Percentiles rank a stretch among this genome's conserved stretches.
Evolutionary conservation across 2,329 filamentous ascomycete genomes (phyloP).

Genomic region (Aspergillus sclerotialis): DNA sequence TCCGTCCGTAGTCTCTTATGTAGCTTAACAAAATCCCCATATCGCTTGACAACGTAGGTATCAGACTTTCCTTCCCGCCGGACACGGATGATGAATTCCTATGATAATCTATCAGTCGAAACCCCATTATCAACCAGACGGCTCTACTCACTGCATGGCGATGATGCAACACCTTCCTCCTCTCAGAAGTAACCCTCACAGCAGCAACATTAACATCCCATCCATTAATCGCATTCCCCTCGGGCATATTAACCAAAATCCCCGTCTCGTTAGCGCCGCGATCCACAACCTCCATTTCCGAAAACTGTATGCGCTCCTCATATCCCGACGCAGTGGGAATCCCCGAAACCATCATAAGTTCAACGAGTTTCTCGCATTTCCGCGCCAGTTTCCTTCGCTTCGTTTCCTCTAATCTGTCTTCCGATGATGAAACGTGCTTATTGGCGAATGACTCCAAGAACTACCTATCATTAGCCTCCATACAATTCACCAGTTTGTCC

Average conservation of each 20-base stretch:
- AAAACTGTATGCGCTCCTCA: slow-evolving; percentile 93
- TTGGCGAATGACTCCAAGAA: slow-evolving; percentile 96
- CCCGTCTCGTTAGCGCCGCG: slow-evolving; percentile 87
- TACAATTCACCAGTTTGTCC: too few species aligned
- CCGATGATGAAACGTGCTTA: slow-evolving; percentile 94
- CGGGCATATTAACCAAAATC: slow-evolving; percentile 75
- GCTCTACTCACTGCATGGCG: slow-evolving; percentile 68
- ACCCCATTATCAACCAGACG: slow-evolving; percentile 2
- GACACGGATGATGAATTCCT: slow-evolving; percentile 87
- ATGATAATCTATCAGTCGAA: not conserved
- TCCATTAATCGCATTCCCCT: slow-evolving; percentile 86
- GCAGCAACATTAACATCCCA: slow-evolving; percentile 97
- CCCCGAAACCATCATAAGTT: slow-evolving; percentile 99
- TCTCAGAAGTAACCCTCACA: slow-evolving; percentile 71
- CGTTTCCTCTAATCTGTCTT: slow-evolving; percentile 91
- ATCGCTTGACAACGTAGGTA: slow-evolving; percentile 73
- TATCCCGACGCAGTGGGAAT: slow-evolving; percentile 94
- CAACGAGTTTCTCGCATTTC: slow-evolving; percentile 92
- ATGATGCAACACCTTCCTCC: slow-evolving; percentile 81
- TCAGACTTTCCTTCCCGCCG: slow-evolving; percentile 70
- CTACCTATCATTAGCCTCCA: slow-evolving; percentile 45
- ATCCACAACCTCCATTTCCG: slow-evolving; percentile 94
- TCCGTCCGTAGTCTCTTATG: slow-evolving; percentile 75
- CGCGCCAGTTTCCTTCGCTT: slow-evolving; percentile 86
- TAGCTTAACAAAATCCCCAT: slow-evolving; percentile 77